These are phyloP conservation scores for Tolypocladium tropicale DNA, from an alignment of 2,329 filamentous ascomycete species.

Conservation along the genomic window DNA sequence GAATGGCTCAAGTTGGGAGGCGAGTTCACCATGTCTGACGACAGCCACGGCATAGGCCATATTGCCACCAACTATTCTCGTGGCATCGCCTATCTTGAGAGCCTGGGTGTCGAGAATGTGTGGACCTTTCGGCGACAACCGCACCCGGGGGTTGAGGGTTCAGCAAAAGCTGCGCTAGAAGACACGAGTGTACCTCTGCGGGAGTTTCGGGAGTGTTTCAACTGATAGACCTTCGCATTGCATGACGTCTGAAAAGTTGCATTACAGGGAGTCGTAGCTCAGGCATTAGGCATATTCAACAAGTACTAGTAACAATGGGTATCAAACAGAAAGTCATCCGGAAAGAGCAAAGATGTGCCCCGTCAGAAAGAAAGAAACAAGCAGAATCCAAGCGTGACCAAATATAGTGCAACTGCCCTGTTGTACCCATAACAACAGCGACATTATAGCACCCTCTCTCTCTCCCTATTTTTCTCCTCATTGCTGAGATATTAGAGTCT, in stretches of 20 bases:
- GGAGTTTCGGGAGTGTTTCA: slow-evolving; percentile 24
- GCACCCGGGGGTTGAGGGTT: slow-evolving; percentile 16
- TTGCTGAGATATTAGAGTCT: not conserved
- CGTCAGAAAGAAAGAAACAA: not conserved
- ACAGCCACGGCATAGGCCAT: slow-evolving; percentile 83
- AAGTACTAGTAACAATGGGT: not conserved
- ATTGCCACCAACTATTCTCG: slow-evolving; percentile 74
- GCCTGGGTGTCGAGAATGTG: slow-evolving; percentile 52
- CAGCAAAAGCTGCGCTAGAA: slow-evolving; percentile 23
- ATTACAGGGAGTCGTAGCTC: not conserved
- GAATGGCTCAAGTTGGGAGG: slow-evolving; percentile 65
- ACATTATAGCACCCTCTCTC: too few species aligned
- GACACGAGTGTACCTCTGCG: slow-evolving; percentile 33
- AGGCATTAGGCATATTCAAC: not conserved
- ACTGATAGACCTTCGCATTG: not conserved
- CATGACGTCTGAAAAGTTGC: not conserved
- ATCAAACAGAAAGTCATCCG: slow-evolving; percentile 1
- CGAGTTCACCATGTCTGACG: slow-evolving; percentile 83
- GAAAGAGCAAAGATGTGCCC: not conserved
- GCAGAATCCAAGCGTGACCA: not conserved
- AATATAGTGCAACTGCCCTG: not conserved
- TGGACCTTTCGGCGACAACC: slow-evolving; percentile 40
- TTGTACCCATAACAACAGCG: not conserved
- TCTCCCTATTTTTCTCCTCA: not conserved
- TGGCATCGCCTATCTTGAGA: slow-evolving; percentile 60